phyloP scores from a whole-genome alignment of 108 stramenopile species.

The Discostella stelligeroides region DNA sequence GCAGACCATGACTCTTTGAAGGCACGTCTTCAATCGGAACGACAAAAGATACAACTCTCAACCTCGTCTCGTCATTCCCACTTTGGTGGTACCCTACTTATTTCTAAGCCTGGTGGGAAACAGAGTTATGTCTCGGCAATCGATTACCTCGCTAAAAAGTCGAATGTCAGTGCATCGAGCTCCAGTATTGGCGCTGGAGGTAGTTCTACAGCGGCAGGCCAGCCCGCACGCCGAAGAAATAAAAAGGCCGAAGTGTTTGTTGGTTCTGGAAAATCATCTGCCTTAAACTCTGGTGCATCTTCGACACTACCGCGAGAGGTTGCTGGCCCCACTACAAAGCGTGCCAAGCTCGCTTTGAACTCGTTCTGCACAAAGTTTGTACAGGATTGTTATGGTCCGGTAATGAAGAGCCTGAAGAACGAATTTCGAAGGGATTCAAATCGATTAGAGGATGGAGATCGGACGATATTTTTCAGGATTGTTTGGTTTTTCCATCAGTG shows the following conservation, averaged over 20 bases:
- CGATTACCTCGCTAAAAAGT: slow-evolving; percentile 21
- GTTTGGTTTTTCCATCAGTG: slow-evolving; percentile 89
- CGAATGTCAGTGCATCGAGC: slow-evolving; percentile 6
- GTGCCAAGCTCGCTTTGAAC: slow-evolving; percentile 64
- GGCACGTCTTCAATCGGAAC: slow-evolving; percentile 62
- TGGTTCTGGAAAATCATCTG: slow-evolving; percentile 56
- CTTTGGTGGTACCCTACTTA: slow-evolving; percentile 82
- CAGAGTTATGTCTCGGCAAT: slow-evolving; percentile 53
- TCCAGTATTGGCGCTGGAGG: slow-evolving; percentile 4
- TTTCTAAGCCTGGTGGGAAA: slow-evolving; percentile 52
- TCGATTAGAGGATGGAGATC: slow-evolving; percentile 80
- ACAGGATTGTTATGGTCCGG: slow-evolving; percentile 77
- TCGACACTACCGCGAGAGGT: slow-evolving; percentile 16
- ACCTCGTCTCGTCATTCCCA: slow-evolving; percentile 74
- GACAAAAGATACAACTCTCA: slow-evolving; percentile 35
- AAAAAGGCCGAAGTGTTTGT: slow-evolving; percentile 67
- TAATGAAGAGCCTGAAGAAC: slow-evolving; percentile 90
- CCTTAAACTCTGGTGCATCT: slow-evolving; percentile 47
- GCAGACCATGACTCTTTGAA: slow-evolving; percentile 32
- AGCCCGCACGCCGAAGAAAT: slow-evolving; percentile 48
- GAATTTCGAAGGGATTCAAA: slow-evolving; percentile 88
- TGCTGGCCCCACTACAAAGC: slow-evolving; percentile 53
- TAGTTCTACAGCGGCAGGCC: slow-evolving; percentile 6
- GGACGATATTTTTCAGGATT: slow-evolving; percentile 73
- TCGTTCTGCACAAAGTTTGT: slow-evolving; percentile 74